phyloP scores from a whole-genome alignment of 768 basidiomycete genomes.

The Tricholoma matsutake region DNA sequence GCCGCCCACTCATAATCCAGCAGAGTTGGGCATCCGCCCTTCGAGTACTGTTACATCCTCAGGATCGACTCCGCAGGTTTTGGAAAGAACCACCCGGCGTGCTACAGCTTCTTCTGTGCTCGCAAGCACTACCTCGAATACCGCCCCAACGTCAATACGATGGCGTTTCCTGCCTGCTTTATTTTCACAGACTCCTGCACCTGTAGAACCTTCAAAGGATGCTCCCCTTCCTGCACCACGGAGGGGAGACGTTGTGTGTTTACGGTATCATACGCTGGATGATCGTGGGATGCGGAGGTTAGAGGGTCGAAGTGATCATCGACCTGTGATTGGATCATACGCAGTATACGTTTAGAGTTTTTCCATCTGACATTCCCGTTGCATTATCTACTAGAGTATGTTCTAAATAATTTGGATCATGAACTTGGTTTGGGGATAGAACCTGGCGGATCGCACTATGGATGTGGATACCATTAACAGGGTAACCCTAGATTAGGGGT shows the following conservation, averaged over 20 bases:
- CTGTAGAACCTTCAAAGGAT: conserved; percentile 11
- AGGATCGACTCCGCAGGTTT: not conserved
- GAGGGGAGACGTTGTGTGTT: conserved; percentile 70
- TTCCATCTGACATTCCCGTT: not conserved
- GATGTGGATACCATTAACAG: too few species aligned
- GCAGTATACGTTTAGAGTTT: conserved; percentile 53
- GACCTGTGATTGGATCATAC: conserved; percentile 82
- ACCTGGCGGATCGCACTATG: too few species aligned
- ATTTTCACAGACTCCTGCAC: conserved; percentile 31
- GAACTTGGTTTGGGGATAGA: not conserved
- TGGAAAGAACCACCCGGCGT: not conserved
- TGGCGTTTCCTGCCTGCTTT: conserved; percentile 56
- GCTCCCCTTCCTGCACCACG: conserved; percentile 28
- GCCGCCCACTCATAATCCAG: not conserved
- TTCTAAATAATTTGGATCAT: not conserved
- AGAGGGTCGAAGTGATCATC: conserved; percentile 79
- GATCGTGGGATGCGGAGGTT: conserved; percentile 73
- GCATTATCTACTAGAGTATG: not conserved
- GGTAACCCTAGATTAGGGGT: conserved; percentile 18
- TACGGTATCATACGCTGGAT: conserved; percentile 70
- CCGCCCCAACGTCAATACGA: conserved; percentile 23
- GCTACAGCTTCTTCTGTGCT: conserved; percentile 4
- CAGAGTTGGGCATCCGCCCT: not conserved
- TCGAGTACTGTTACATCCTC: conserved; percentile 5
- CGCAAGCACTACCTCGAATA: conserved; percentile 6